Evolutionary conservation across 208 protist species (phyloP).

Genomic region (Acanthamoeba divionensis): DNA sequence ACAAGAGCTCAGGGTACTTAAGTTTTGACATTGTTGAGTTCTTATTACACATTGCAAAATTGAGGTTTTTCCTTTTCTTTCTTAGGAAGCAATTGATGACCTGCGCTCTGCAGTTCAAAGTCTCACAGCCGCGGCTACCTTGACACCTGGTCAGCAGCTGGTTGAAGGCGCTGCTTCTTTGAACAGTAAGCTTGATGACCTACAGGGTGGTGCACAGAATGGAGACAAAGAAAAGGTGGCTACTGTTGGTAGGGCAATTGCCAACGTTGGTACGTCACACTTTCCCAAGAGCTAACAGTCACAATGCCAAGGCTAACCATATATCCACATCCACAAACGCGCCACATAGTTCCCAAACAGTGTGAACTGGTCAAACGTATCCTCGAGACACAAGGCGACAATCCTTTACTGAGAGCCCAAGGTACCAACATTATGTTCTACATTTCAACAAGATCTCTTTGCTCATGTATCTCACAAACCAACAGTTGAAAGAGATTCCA

Average conservation of each 20-base stretch:
- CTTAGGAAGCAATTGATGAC: neutral
- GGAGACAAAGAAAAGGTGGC: neutral
- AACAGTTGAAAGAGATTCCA: neutral
- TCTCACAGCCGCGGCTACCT: neutral
- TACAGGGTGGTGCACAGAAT: neutral
- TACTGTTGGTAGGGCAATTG: neutral
- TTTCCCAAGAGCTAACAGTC: neutral
- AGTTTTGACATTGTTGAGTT: no score
- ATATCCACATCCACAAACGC: neutral
- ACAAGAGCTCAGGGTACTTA: neutral
- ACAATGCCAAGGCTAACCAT: neutral
- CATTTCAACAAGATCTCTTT: no score
- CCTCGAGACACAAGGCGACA: neutral
- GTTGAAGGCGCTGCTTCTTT: slow-evolving; percentile 2
- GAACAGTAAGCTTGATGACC: neutral
- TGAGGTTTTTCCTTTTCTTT: no score
- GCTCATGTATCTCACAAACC: neutral
- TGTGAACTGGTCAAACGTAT: neutral
- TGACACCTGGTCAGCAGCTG: slow-evolving; percentile 2
- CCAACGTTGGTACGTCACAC: neutral
- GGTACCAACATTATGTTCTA: no score
- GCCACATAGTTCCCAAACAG: neutral
- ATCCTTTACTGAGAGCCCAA: neutral
- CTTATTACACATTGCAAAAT: no score
- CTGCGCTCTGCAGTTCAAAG: neutral